Percentiles rank a stretch among this genome's conserved stretches.
Conservation (phyloP, 306 rosid species). For the Sesbania bispinosa region DNA sequence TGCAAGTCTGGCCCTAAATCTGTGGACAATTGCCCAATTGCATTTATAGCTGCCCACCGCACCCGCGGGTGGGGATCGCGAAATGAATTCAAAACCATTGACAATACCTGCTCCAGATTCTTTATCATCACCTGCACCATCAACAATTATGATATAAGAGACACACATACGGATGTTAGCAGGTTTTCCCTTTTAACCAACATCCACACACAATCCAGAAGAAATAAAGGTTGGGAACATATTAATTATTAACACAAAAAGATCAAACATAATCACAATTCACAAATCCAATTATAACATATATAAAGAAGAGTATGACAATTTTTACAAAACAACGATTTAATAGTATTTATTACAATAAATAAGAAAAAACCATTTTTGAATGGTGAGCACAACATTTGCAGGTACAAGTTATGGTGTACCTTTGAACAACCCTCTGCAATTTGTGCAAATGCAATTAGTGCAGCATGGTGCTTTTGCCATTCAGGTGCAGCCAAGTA, state of each 20-base stretch:
- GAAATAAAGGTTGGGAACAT: neutral
- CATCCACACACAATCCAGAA: neutral
- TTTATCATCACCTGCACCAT: slow-evolving; percentile 58
- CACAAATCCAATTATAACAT: neutral
- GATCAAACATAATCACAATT: neutral
- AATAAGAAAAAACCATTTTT: neutral
- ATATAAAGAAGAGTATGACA: neutral
- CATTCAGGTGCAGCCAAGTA: slow-evolving; percentile 64
- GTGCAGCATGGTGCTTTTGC: slow-evolving; percentile 71
- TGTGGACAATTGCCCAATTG: slow-evolving; percentile 66
- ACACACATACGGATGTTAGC: neutral
- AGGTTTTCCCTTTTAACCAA: neutral
- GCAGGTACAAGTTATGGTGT: neutral
- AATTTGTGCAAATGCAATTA: slow-evolving; percentile 63
- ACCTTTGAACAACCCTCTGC: slow-evolving; percentile 81
- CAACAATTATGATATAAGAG: slow-evolving; percentile 3
- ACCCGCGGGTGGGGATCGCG: slow-evolving; percentile 57
- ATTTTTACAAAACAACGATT: neutral
- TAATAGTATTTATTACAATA: neutral
- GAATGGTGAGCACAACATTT: neutral
- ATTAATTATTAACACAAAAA: neutral
- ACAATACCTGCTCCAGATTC: slow-evolving; percentile 57
- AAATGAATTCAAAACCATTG: slow-evolving; percentile 63
- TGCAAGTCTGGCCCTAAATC: slow-evolving; percentile 78
- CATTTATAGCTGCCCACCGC: slow-evolving; percentile 76